Conservation (phyloP, 495 filamentous ascomycete species). For the Terfezia claveryi region DNA sequence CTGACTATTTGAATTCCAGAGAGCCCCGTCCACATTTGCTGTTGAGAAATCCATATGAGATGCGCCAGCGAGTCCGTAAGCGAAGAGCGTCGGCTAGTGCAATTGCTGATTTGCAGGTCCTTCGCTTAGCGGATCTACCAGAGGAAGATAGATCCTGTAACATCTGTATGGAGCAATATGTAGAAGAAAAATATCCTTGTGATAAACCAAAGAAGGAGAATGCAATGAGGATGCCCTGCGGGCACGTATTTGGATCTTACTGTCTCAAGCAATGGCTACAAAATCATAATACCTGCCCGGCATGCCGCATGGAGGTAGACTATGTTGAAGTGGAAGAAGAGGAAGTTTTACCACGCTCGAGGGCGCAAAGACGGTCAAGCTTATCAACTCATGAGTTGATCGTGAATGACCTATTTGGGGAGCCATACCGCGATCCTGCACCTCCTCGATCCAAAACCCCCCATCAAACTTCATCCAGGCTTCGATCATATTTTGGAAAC, state of each 20-base stretch:
- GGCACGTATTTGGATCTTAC: slow-evolving; percentile 15
- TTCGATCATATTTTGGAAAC: background rate
- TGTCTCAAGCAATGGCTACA: slow-evolving; percentile 15
- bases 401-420: background rate
- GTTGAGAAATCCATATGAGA: background rate
- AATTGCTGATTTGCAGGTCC: slow-evolving; percentile 10
- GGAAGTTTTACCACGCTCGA: background rate
- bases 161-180: slow-evolving; percentile 16
- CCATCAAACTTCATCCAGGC: background rate
- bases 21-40: background rate
- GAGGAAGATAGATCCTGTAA: slow-evolving; percentile 15
- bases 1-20: background rate
- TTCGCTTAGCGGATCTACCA: slow-evolving; percentile 14
- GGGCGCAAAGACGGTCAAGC: background rate
- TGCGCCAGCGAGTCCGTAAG: background rate
- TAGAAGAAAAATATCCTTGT: slow-evolving; percentile 14
- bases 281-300: slow-evolving; percentile 15
- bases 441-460: background rate
- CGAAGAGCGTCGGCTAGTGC: slow-evolving; percentile 15
- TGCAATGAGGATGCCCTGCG: slow-evolving; percentile 13
- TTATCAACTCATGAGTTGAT: background rate
- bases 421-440: background rate
- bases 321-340: slow-evolving; percentile 15
- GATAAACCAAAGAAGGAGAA: slow-evolving; percentile 14
- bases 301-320: slow-evolving; percentile 15